Conservation (phyloP, 176 grass and related monocot species). For the Guadua angustifolia region DNA sequence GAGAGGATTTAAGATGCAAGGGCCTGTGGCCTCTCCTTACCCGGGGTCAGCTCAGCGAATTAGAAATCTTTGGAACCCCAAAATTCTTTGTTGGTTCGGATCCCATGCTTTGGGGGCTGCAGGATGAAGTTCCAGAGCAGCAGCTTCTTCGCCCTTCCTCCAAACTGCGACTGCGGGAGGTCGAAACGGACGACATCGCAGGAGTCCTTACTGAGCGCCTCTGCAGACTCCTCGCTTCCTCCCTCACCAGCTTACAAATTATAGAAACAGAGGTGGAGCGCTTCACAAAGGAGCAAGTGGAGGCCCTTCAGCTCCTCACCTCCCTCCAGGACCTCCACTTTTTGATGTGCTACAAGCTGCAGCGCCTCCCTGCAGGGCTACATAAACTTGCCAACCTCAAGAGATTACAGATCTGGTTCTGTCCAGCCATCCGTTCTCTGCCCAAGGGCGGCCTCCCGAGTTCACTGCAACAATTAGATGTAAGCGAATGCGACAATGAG, state of each 20-base stretch:
- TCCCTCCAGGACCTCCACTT: slow-evolving; percentile 9
- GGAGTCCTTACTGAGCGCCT: background rate
- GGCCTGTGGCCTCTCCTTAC: background rate
- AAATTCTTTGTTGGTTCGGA: background rate
- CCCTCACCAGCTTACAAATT: background rate
- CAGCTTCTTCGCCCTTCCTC: no score
- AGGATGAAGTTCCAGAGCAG: background rate
- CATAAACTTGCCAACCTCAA: background rate
- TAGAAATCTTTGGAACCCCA: accelerated
- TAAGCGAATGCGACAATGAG: accelerated
- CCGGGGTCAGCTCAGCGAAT: background rate
- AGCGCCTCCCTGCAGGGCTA: background rate
- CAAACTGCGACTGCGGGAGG: no score
- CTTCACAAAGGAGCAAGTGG: slow-evolving; percentile 16
- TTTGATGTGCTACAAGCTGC: accelerated
- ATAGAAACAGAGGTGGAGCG: background rate
- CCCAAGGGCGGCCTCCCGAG: background rate
- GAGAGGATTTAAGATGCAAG: background rate
- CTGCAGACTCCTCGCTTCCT: no score
- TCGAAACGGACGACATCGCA: background rate
- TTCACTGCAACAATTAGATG: background rate
- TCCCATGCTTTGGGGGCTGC: background rate
- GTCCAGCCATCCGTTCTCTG: background rate
- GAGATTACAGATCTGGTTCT: accelerated
- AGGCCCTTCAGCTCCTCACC: background rate